phyloP scores from a whole-genome alignment of 2,329 filamentous ascomycete species.

The Akanthomyces uredinophilus region DNA sequence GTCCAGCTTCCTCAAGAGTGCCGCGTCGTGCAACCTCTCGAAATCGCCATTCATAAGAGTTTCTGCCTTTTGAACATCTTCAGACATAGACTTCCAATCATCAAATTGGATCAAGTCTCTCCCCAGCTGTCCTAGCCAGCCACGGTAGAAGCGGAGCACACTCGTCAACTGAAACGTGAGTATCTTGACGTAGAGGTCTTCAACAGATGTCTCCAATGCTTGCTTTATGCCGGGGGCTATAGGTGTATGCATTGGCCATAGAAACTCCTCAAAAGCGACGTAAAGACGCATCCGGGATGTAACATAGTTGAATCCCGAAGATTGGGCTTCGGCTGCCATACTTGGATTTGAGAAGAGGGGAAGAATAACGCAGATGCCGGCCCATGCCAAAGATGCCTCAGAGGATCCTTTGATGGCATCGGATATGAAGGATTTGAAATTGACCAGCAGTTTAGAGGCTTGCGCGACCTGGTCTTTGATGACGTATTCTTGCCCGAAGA shows the following conservation, averaged over 20 bases:
- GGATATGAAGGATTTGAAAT: slow-evolving; percentile 22
- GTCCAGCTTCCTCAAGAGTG: not conserved
- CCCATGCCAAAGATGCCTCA: slow-evolving; percentile 28
- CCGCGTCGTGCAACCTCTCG: not conserved
- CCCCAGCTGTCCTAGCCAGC: slow-evolving; percentile 2
- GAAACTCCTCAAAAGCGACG: slow-evolving; percentile 24
- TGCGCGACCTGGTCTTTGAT: slow-evolving; percentile 21
- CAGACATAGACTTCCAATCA: slow-evolving; percentile 20
- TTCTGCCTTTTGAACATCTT: not conserved
- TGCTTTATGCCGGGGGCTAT: not conserved
- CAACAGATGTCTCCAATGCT: not conserved
- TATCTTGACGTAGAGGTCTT: slow-evolving; percentile 28
- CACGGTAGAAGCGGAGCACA: slow-evolving; percentile 28
- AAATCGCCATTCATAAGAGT: not conserved
- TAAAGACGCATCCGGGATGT: slow-evolving; percentile 27
- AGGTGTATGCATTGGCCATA: slow-evolving; percentile 14
- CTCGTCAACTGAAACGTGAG: slow-evolving; percentile 32
- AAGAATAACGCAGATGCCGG: slow-evolving; percentile 32
- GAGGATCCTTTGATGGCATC: slow-evolving; percentile 27
- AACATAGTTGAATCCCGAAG: slow-evolving; percentile 29
- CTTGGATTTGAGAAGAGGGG: slow-evolving; percentile 29
- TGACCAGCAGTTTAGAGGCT: slow-evolving; percentile 18
- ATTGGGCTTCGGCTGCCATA: slow-evolving; percentile 25
- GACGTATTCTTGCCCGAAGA: slow-evolving; percentile 19
- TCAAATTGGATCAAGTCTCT: slow-evolving; percentile 17